Evolutionary conservation across 2,329 filamentous ascomycete genomes (phyloP).

Genomic region (Cladophialophora immunda): DNA sequence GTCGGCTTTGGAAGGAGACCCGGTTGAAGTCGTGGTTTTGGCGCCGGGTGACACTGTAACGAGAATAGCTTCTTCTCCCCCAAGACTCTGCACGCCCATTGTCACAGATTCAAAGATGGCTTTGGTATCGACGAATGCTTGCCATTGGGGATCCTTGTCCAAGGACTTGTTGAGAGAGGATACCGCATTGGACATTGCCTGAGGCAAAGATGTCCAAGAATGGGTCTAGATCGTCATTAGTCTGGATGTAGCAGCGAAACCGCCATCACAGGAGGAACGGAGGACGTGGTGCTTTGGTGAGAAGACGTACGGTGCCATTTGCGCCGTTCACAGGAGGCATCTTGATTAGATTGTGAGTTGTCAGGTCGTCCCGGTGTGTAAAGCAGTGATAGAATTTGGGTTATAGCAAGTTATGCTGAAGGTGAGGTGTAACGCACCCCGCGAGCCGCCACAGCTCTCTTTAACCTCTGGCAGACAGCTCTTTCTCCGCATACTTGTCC

Average conservation of each 20-base stretch:
- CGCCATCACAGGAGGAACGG: not conserved
- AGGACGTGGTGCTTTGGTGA: not conserved
- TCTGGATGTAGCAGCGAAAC: not conserved
- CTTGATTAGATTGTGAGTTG: slow-evolving; percentile 2
- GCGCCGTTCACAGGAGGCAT: slow-evolving; percentile 27
- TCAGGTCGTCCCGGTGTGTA: not conserved
- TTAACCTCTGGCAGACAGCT: not conserved
- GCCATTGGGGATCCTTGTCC: slow-evolving; percentile 37
- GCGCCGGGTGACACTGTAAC: slow-evolving; percentile 30
- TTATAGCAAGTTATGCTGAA: not conserved
- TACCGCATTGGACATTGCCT: slow-evolving; percentile 37
- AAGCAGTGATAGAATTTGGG: not conserved
- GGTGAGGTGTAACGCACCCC: not conserved
- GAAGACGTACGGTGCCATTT: slow-evolving; percentile 21
- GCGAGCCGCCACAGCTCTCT: not conserved
- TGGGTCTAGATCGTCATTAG: slow-evolving; percentile 16
- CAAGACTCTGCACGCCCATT: slow-evolving; percentile 35
- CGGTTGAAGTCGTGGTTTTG: slow-evolving; percentile 33
- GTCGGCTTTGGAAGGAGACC: slow-evolving; percentile 30
- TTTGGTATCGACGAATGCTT: slow-evolving; percentile 39
- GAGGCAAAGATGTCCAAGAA: slow-evolving; percentile 34
- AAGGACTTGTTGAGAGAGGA: slow-evolving; percentile 32
- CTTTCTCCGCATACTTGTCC: not conserved
- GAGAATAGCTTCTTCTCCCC: slow-evolving; percentile 36
- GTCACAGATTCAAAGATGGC: slow-evolving; percentile 39